phyloP scores from a whole-genome alignment of 1,284 basidiomycete species.

The Boletellus sp. region DNA sequence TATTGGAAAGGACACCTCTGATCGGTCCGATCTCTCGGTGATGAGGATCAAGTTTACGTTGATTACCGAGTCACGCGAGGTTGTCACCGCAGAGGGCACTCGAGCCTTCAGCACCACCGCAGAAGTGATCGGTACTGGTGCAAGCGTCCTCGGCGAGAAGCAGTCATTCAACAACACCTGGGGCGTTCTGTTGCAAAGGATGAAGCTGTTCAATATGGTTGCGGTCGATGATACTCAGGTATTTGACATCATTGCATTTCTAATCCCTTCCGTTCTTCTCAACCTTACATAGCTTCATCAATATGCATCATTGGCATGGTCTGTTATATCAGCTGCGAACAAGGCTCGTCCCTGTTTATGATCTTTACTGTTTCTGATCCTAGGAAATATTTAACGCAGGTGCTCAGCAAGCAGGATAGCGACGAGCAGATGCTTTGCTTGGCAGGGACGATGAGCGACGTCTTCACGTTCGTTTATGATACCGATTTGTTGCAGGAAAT shows the following conservation, averaged over 20 bases:
- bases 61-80: neutral
- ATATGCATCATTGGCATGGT: conserved; percentile 21
- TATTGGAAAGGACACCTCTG: conserved; percentile 3
- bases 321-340: conserved; percentile 22
- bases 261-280: neutral
- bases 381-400: too few species aligned
- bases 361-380: conserved; percentile 10
- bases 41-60: conserved; percentile 18
- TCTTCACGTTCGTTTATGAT: conserved; percentile 15
- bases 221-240: conserved; percentile 15
- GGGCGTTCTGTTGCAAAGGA: conserved; percentile 14
- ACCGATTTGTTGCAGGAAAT: conserved; percentile 8
- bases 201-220: conserved; percentile 11
- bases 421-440: conserved; percentile 13
- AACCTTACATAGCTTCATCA: conserved; percentile 13
- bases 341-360: conserved; percentile 4
- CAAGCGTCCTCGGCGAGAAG: neutral
- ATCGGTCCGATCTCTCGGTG: neutral
- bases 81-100: neutral
- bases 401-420: conserved; percentile 13
- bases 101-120: conserved; percentile 13
- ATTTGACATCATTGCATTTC: neutral
- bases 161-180: conserved; percentile 19
- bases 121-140: neutral
- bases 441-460: conserved; percentile 11